Percentiles rank a stretch among this genome's conserved stretches.
Evolutionary conservation across 192 early-diverging fungal species (phyloP).

Genomic region (Coemansia reversa): DNA sequence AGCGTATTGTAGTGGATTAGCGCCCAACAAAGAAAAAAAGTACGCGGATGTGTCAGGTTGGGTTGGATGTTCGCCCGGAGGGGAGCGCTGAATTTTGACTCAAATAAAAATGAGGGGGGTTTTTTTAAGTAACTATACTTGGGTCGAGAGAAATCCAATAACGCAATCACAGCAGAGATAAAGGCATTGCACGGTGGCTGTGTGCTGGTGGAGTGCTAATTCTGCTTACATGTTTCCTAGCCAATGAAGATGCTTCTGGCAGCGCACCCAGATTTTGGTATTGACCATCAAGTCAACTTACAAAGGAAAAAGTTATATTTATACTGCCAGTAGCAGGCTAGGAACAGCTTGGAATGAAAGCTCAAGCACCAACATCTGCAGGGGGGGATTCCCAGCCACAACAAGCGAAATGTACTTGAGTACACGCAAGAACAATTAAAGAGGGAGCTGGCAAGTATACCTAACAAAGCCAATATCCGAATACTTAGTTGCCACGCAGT

Average conservation of each 20-base stretch:
- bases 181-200: not conserved
- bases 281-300: not conserved
- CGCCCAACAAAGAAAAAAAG: not conserved
- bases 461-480: slow-evolving; percentile 11
- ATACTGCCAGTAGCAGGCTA: not conserved
- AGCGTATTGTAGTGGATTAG: not conserved
- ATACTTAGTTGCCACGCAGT: not conserved
- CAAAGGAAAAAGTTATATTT: not conserved
- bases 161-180: not conserved
- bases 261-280: not conserved
- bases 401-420: slow-evolving; percentile 1
- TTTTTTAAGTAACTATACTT: not conserved
- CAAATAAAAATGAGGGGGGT: not conserved
- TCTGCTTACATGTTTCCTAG: not conserved
- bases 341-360: slow-evolving; percentile 5
- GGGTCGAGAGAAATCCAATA: not conserved
- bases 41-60: not conserved
- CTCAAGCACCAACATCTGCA: not conserved
- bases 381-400: slow-evolving; percentile 10
- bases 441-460: not conserved
- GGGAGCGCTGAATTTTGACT: not conserved
- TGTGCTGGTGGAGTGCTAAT: not conserved
- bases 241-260: not conserved
- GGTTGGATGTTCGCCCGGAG: not conserved
- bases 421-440: slow-evolving; percentile 7